phyloP scores from a whole-genome alignment of 2,329 filamentous ascomycete genomes.

The Conoideocrella luteorostrata region DNA sequence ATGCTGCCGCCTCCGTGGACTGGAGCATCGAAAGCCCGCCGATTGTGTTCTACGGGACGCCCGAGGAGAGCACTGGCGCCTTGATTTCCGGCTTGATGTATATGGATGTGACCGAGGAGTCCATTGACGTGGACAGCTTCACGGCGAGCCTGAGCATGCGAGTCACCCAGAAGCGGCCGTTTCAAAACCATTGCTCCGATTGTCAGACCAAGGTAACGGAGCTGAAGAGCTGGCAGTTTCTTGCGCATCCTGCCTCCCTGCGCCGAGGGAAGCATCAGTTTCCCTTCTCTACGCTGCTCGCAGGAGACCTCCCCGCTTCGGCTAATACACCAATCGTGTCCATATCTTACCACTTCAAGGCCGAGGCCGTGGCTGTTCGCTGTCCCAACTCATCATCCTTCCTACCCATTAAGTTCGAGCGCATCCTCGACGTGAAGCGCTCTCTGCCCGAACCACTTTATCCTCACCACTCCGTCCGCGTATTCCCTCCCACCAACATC shows the following conservation, averaged over 20 bases:
- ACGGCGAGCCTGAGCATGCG: slow-evolving; percentile 65
- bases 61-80: slow-evolving; percentile 72
- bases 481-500: slow-evolving; percentile 94
- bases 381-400: slow-evolving; percentile 36
- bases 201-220: slow-evolving; percentile 68
- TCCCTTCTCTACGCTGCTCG: slow-evolving; percentile 82
- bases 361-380: slow-evolving; percentile 54
- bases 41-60: slow-evolving; percentile 72
- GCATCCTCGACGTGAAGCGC: slow-evolving; percentile 68
- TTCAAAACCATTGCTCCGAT: slow-evolving; percentile 68
- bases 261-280: slow-evolving; percentile 62
- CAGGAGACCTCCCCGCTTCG: slow-evolving; percentile 78
- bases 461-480: slow-evolving; percentile 83
- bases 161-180: slow-evolving; percentile 74
- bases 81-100: slow-evolving; percentile 79
- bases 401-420: slow-evolving; percentile 52
- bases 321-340: slow-evolving; percentile 66
- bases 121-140: slow-evolving; percentile 64
- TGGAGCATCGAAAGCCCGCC: slow-evolving; percentile 79
- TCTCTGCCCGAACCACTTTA: slow-evolving; percentile 66
- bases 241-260: slow-evolving; percentile 49
- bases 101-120: slow-evolving; percentile 62
- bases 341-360: slow-evolving; percentile 74
- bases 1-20: slow-evolving; percentile 35
- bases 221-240: slow-evolving; percentile 72